Evolutionary conservation across 2,329 filamentous ascomycete genomes (phyloP), one percentile per base, ranked within the genome.

Genomic region (Fusarium citri): DNA sequence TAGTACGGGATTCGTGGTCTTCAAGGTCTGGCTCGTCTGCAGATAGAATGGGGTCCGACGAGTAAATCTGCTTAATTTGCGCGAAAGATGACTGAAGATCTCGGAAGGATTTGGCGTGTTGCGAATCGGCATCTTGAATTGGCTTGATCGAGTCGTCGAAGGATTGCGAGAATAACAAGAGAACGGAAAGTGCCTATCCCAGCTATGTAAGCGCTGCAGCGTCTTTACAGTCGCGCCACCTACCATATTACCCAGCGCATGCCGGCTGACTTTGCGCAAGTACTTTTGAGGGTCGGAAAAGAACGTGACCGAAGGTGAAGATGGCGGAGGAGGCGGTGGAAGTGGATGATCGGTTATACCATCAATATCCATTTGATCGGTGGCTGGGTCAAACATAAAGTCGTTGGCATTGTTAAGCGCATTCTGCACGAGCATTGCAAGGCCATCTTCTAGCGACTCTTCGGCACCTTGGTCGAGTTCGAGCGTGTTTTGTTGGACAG

Each of bases 191-290:
- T 41, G 79, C 78, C 80, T 82, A 66, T 64, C 55, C 53, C 53
- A 58, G n/a, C 58, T 61, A 50, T 63, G 68, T 69, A 43, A 72
- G 64, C 54, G 43, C 41, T 53, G 54, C 22, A 43, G 42, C 60
- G 30, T 69, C 57, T 48, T 50, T 42, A 47, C 45, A 51, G 49
- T 66, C 45, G 47, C 53, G 59, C 53, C 43, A 59, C 81, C 64
- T 76, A 83, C 82, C 70, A 82, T 66, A 66, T 81, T 82, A 14
- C 80, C 80, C 28, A 83, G 78, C 72, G 81, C 77, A 70, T 80
- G 76, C 26, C 80, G 63, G 55, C 78, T 82, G 57, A 77, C 77
- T 42, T 77, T 76, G 65, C 79, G 80, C 63, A 82, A 74, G 64
- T 79, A 81, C 58, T 78, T 78, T 28, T 77, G 66, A 23, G 81